Evolutionary conservation across 805 yeast genomes (phyloP).

Genomic region (Monosporozyma aquatica): DNA sequence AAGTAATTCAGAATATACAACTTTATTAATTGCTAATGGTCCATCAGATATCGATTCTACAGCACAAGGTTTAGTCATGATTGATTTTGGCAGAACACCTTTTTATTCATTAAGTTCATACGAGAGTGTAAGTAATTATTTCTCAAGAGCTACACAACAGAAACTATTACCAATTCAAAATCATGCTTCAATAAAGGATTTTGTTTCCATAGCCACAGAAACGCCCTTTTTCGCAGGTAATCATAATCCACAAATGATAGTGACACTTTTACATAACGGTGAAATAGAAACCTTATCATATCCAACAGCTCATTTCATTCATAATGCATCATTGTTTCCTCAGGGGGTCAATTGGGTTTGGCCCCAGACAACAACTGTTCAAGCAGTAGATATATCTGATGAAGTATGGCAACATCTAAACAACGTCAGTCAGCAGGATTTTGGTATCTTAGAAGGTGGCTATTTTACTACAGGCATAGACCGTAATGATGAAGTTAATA

Average conservation of each 20-base stretch:
- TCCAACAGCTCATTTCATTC: constrained; percentile 44
- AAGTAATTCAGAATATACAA: constrained; percentile 70
- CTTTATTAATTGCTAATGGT: constrained; percentile 63
- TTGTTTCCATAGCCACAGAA: constrained; percentile 46
- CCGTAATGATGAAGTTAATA: constrained; percentile 43
- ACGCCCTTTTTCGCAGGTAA: constrained; percentile 75
- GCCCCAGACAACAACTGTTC: constrained; percentile 54
- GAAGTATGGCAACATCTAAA: constrained; percentile 72
- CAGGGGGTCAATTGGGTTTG: constrained; percentile 71
- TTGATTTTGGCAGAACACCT: constrained; percentile 76
- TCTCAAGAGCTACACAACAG: constrained; percentile 49
- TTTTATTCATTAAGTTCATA: constrained; percentile 74
- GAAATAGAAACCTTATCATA: constrained; percentile 53
- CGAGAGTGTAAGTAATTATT: constrained; percentile 71
- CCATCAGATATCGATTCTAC: constrained; percentile 35
- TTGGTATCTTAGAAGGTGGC: constrained; percentile 67
- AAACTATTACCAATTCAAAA: constrained; percentile 47
- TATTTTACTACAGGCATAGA: not conserved
- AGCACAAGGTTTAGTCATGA: constrained; percentile 36
- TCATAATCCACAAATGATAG: constrained; percentile 61
- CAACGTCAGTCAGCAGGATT: constrained; percentile 26
- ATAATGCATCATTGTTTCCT: constrained; percentile 56
- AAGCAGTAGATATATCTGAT: constrained; percentile 48
- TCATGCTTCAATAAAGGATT: constrained; percentile 36
- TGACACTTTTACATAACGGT: constrained; percentile 54